Evolutionary conservation across 148 eudicot species (phyloP), one percentile per base, ranked within the genome.

Genomic region (Camellia granthamiana): DNA sequence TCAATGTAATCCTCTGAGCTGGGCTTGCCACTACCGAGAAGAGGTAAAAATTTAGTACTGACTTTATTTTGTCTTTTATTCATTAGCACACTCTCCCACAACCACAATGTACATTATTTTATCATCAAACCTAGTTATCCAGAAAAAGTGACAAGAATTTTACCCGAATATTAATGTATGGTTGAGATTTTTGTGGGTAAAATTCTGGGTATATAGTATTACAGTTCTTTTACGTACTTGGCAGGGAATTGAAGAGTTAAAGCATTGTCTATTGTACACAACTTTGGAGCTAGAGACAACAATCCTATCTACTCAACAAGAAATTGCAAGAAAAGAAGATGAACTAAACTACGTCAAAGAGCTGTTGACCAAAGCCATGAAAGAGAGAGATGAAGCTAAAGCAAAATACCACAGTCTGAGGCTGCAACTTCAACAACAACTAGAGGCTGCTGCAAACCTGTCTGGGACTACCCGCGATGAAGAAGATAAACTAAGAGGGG

Each of bases 361-460:
- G 71, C 77, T 92, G 18, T 71, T 94, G 51, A 69, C 92, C 56
- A 79, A 79, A 60, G 83, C 90, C 3, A 84, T 88, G 60, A 88
- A 89, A 55, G 98, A 94, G 66, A 87, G 93, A 78, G 93, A 94
- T 81, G 95, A 92, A 82, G 92, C 92, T 70, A 85, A 87, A n/a
- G 81, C 84, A 9, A 91, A 90, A 78, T 83, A 84, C 85, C 91
- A 89, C 16, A 81, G 70, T 64, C 81, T 92, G 51, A 76, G 55
- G 66, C 16, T 90, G 56, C 91, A 94, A 8, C 74, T 91, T 23
- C 98, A 88, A 1, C 86, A 81, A 42, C 83, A 67, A 46, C 70
- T 64, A 64, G 21, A 77, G 47, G 67, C 79, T 59, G 66, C 82
- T 44, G 65, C 80, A 55, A 30, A 30, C 38, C 38, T 30, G 1